Evolutionary conservation across 2,329 filamentous ascomycete genomes (phyloP), one percentile per base, ranked within the genome.

Genomic region (Aspergillus chevalieri): DNA sequence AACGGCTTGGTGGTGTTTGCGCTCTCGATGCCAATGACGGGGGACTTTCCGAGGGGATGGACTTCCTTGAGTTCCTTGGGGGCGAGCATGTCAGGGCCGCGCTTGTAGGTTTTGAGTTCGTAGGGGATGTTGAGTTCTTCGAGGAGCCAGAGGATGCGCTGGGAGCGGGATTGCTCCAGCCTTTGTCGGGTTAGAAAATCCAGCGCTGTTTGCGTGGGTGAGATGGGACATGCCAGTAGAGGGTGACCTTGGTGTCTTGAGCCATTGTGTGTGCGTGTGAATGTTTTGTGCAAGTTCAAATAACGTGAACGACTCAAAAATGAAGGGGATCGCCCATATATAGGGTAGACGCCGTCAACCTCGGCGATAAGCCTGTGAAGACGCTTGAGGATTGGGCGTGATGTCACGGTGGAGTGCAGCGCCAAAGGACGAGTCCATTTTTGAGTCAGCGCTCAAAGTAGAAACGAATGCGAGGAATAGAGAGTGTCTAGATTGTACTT

Each of bases 31-130:
- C 80, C 81, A 56, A 97, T 73, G 39, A 92, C 73, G 0, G 92
- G 92, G 1, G 89, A 90, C 67, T 95, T 95, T 53, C 92, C 92
- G 3, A 96, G 77, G 0, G 89, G 86, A 63, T 95, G 89, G 34
- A 95, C 72, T 55, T 88, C 77, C 62, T 86, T 84, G 43, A 96
- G 78, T 61, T 87, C 85, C 0, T 82, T 74, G 3, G 89, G 88
- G 1, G 91, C 91, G n/a, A 87, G 75, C 58, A 75, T 78, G 48
- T 85, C 79, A 50, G 70, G 61, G 36, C 67, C 66, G 34, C 91
- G 85, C 67, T 88, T 89, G 77, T 86, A 93, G 47, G 86, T 78
- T 62, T 92, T 82, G 50, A 96, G 72, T 53, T 91, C 82, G 70
- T 95, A 95, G 24, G 85, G 78, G 30, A 95, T 69, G 41, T 86